These are phyloP conservation scores for Lanmaoa rubissima DNA, from an alignment of 768 basidiomycete species.

Conservation along the genomic window DNA sequence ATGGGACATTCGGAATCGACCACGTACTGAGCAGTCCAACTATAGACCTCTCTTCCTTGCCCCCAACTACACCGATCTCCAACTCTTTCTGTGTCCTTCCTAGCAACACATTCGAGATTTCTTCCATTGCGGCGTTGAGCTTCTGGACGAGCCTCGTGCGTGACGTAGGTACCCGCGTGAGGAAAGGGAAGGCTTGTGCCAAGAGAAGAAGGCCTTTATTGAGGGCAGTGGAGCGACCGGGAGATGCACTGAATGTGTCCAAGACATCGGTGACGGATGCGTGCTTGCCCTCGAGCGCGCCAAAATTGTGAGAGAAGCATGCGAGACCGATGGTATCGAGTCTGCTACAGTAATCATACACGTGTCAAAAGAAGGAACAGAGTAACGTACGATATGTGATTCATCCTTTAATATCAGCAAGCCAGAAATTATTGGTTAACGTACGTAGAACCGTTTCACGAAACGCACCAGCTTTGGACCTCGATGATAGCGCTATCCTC, in stretches of 20 bases:
- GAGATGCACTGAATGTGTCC: slow-evolving; percentile 32
- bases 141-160: slow-evolving; percentile 31
- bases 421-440: neutral
- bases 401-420: slow-evolving; percentile 27
- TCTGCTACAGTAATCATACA: slow-evolving; percentile 24
- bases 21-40: slow-evolving; percentile 26
- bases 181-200: slow-evolving; percentile 35
- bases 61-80: slow-evolving; percentile 20
- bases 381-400: slow-evolving; percentile 31
- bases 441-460: neutral
- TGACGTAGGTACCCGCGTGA: slow-evolving; percentile 37
- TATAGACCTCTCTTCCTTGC: slow-evolving; percentile 26
- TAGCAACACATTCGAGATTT: slow-evolving; percentile 41
- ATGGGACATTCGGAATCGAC: slow-evolving; percentile 15
- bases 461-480: slow-evolving; percentile 33
- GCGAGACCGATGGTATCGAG: slow-evolving; percentile 59
- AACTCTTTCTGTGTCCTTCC: slow-evolving; percentile 36
- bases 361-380: neutral
- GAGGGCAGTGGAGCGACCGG: slow-evolving; percentile 17
- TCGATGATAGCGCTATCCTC: slow-evolving; percentile 30
- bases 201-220: slow-evolving; percentile 38
- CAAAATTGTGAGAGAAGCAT: slow-evolving; percentile 59
- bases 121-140: slow-evolving; percentile 35
- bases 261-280: slow-evolving; percentile 43
- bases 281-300: slow-evolving; percentile 46